Percentiles rank a stretch among this genome's conserved stretches.
phyloP scores from a whole-genome alignment of 805 yeast genomes.

The Starmerella scarabaei region DNA sequence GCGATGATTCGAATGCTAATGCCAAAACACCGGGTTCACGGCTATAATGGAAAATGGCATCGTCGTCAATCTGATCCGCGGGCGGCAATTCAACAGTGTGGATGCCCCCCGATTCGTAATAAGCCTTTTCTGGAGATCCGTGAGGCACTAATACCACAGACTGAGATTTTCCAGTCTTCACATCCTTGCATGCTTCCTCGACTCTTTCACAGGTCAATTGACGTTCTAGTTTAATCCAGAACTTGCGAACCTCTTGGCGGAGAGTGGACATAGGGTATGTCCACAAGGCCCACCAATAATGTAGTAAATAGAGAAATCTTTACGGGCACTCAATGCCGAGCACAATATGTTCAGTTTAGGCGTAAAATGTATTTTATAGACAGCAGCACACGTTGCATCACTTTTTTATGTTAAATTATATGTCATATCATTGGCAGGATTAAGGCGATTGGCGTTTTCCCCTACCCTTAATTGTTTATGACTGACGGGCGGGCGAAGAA shows the following conservation, averaged over 20 bases:
- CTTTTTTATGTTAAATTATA: no score
- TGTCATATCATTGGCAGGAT: no score
- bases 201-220: constrained; percentile 9
- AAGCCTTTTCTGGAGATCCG: not conserved
- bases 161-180: constrained; percentile 2
- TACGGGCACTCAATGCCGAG: no score
- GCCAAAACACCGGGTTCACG: constrained; percentile 77
- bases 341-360: no score
- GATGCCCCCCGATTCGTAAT: constrained; percentile 23
- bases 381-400: no score
- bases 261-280: not conserved
- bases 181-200: constrained; percentile 8
- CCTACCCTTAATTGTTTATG: no score
- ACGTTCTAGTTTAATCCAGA: constrained; percentile 17
- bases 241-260: not conserved
- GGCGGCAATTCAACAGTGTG: constrained; percentile 70
- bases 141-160: constrained; percentile 8
- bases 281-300: no score
- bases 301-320: no score
- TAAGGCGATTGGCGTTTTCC: no score
- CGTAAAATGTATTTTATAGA: no score
- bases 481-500: no score
- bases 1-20: constrained; percentile 45
- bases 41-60: constrained; percentile 61
- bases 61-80: constrained; percentile 46